phyloP scores from a whole-genome alignment of 768 basidiomycete genomes.

The Dacryopinax primogenitus region DNA sequence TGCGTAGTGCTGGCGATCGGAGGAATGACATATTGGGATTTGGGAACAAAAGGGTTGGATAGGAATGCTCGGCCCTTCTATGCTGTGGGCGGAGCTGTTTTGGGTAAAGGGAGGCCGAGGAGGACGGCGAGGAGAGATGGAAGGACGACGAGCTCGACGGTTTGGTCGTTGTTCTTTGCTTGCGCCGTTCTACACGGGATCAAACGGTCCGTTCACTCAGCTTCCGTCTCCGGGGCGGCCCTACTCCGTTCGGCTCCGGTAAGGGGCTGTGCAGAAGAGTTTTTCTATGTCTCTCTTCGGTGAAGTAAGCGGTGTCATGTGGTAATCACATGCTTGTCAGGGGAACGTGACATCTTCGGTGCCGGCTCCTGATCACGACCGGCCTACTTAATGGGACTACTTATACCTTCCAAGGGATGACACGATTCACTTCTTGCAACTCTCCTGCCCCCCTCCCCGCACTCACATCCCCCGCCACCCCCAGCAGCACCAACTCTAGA shows the following conservation, averaged over 20 bases:
- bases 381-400: background rate
- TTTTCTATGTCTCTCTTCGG: background rate
- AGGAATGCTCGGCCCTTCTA: background rate
- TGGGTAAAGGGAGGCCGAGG: background rate
- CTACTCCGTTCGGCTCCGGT: background rate
- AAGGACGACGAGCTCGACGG: background rate
- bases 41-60: background rate
- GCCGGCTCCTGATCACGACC: background rate
- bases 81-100: background rate
- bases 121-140: background rate
- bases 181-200: too few relatives aligned
- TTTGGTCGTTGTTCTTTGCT: too few relatives aligned
- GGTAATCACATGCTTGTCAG: background rate
- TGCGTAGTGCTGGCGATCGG: constrained; percentile 4
- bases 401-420: too few relatives aligned
- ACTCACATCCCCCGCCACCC: background rate
- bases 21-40: background rate
- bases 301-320: background rate
- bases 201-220: background rate
- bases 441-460: background rate
- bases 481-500: constrained; percentile 5
- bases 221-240: background rate
- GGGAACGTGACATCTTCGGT: background rate
- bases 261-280: background rate
- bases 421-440: background rate